Percentiles rank a stretch among this genome's conserved stretches.
phyloP scores from a whole-genome alignment of 2,329 filamentous ascomycete genomes.

The Didymella pinodella region DNA sequence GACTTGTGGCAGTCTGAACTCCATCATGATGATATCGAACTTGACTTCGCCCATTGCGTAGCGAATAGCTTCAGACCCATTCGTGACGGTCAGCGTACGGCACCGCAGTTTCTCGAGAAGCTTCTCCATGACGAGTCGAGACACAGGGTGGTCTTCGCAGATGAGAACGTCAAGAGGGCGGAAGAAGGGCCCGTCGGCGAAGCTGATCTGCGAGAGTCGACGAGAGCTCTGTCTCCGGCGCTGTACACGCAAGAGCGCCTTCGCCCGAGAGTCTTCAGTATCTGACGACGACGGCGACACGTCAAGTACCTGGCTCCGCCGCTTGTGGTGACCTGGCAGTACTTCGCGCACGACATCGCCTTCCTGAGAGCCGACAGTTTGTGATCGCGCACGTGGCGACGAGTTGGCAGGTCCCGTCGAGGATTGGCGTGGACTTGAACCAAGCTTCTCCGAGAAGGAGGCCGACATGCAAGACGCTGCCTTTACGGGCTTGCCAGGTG shows the following conservation, averaged over 20 bases:
- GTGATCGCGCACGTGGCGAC: slow-evolving; percentile 75
- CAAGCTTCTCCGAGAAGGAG: slow-evolving; percentile 53
- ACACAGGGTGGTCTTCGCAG: slow-evolving; percentile 97
- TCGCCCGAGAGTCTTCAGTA: slow-evolving; percentile 92
- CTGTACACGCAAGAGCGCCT: slow-evolving; percentile 89
- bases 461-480: slow-evolving; percentile 55
- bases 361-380: slow-evolving; percentile 94
- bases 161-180: slow-evolving; percentile 92
- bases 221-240: slow-evolving; percentile 94
- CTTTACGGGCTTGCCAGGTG: slow-evolving; percentile 60
- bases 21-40: slow-evolving; percentile 98
- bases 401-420: slow-evolving; percentile 48
- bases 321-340: slow-evolving; percentile 76
- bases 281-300: slow-evolving; percentile 97
- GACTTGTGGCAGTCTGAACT: slow-evolving; percentile 93
- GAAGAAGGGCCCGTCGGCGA: slow-evolving; percentile 85
- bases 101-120: slow-evolving; percentile 93
- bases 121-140: slow-evolving; percentile 98
- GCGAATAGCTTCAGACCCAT: slow-evolving; percentile 88
- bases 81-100: slow-evolving; percentile 88
- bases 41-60: slow-evolving; percentile 97
- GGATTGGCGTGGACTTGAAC: slow-evolving; percentile 44
- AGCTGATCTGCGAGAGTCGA: slow-evolving; percentile 87
- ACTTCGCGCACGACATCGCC: slow-evolving; percentile 78
- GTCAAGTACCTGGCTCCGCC: slow-evolving; percentile 92